Evolutionary conservation across 2,329 filamentous ascomycete genomes (phyloP).

Genomic region (Geosmithia flava): DNA sequence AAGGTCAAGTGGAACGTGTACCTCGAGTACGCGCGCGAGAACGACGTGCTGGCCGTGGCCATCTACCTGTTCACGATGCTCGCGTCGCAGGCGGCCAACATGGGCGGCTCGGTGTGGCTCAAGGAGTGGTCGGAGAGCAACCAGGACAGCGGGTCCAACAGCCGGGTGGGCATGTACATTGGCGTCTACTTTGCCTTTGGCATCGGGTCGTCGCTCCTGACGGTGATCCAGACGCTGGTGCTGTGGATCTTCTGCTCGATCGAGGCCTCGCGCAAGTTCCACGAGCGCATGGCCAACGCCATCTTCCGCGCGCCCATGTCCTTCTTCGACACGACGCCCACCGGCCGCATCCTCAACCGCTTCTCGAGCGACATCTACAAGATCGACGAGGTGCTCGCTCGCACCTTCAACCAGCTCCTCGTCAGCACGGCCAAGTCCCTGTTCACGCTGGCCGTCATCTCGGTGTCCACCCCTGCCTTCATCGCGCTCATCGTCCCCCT

Average conservation of each 20-base stretch:
- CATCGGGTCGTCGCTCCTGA: conserved; percentile 71
- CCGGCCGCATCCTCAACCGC: conserved; percentile 90
- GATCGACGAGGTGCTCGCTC: conserved; percentile 85
- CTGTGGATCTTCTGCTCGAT: conserved; percentile 99
- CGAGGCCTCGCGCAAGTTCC: conserved; percentile 91
- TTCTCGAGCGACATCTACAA: conserved; percentile 74
- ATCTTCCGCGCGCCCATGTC: conserved; percentile 98
- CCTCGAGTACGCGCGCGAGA: conserved; percentile 85
- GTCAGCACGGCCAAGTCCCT: conserved; percentile 60
- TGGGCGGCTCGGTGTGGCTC: conserved; percentile 83
- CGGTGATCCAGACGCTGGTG: conserved; percentile 85
- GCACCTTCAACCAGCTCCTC: conserved; percentile 96
- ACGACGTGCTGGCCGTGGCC: conserved; percentile 72
- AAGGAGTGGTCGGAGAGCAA: conserved; percentile 87
- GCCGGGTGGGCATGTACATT: conserved; percentile 76
- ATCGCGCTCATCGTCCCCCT: conserved; percentile 71
- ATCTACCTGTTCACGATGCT: conserved; percentile 71
- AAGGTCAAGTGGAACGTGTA: conserved; percentile 97
- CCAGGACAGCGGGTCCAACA: conserved; percentile 52
- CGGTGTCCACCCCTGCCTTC: conserved; percentile 69
- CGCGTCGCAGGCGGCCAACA: conserved; percentile 67
- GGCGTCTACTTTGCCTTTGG: conserved; percentile 94
- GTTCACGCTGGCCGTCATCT: conserved; percentile 83
- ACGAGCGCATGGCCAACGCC: conserved; percentile 92
- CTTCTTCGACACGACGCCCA: conserved; percentile 95